Conservation (phyloP, 2,329 filamentous ascomycete genomes). For the Ceratocystis papillata region DNA sequence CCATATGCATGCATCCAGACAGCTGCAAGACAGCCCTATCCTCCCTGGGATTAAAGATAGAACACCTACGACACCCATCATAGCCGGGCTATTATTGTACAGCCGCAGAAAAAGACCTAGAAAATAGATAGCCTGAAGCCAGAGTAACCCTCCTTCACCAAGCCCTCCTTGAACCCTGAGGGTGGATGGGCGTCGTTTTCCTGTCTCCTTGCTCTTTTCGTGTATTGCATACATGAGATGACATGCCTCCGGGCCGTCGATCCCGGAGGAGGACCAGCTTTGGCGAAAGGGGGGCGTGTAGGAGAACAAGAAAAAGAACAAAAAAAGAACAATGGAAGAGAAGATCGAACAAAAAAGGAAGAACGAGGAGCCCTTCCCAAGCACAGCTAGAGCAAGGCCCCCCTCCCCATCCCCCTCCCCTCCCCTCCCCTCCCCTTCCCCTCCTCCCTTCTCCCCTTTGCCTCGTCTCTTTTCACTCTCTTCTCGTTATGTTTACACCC, state of each 20-base stretch:
- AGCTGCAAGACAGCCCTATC: no score
- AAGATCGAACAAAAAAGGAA: conserved; percentile 4
- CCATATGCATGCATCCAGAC: no score
- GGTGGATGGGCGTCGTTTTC: no score
- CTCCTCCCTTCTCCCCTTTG: neutral
- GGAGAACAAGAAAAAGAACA: conserved; percentile 3
- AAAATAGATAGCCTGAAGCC: conserved; percentile 1
- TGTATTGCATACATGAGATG: conserved; percentile 6
- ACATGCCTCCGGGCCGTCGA: conserved; percentile 6
- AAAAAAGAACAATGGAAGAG: conserved; percentile 13
- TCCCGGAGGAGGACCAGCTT: neutral
- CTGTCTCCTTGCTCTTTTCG: neutral
- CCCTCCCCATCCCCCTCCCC: neutral
- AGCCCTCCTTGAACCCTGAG: neutral
- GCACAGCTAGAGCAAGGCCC: neutral
- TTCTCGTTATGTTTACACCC: no score
- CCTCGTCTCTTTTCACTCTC: no score
- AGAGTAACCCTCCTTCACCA: neutral
- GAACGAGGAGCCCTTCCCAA: neutral
- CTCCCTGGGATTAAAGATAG: neutral
- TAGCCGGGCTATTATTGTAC: neutral
- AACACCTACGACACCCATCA: neutral
- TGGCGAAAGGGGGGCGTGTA: neutral
- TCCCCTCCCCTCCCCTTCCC: neutral
- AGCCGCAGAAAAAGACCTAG: neutral